Conservation (phyloP, 495 filamentous ascomycete genomes). For the Filosporella fistucella region DNA sequence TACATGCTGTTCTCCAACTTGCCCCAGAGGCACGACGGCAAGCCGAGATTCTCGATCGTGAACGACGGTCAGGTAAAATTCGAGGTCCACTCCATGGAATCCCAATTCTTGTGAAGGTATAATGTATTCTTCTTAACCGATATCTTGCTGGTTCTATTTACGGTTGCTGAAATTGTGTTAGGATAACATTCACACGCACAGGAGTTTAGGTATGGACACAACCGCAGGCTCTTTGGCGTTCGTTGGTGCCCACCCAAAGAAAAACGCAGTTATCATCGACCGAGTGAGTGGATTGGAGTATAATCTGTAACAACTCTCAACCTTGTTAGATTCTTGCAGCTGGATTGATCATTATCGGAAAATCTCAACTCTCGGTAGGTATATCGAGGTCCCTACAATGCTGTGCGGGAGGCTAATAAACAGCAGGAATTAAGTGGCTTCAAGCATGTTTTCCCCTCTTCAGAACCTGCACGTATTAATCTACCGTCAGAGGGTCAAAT, state of each 20-base stretch:
- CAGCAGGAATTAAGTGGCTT: slow-evolving; percentile 3
- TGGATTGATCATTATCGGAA: slow-evolving; percentile 3
- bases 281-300: not conserved
- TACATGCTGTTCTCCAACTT: not conserved
- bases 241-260: not conserved
- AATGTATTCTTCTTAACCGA: too few species aligned
- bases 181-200: not conserved
- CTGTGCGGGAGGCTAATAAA: too few species aligned
- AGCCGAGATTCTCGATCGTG: not conserved
- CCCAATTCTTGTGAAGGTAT: not conserved
- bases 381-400: not conserved
- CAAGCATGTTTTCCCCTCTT: not conserved
- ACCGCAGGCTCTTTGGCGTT: not conserved
- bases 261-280: not conserved
- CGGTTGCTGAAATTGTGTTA: not conserved
- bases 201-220: not conserved
- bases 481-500: not conserved
- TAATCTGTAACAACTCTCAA: not conserved
- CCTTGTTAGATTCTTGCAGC: not conserved
- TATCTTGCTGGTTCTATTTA: not conserved
- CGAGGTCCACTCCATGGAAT: not conserved
- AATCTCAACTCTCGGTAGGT: slow-evolving; percentile 1
- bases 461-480: not conserved
- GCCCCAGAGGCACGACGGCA: not conserved
- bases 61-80: not conserved